Evolutionary conservation across 2,329 filamentous ascomycete species (phyloP), one percentile per base, ranked within the genome.

Genomic region (Phymatotrichopsis omnivora): DNA sequence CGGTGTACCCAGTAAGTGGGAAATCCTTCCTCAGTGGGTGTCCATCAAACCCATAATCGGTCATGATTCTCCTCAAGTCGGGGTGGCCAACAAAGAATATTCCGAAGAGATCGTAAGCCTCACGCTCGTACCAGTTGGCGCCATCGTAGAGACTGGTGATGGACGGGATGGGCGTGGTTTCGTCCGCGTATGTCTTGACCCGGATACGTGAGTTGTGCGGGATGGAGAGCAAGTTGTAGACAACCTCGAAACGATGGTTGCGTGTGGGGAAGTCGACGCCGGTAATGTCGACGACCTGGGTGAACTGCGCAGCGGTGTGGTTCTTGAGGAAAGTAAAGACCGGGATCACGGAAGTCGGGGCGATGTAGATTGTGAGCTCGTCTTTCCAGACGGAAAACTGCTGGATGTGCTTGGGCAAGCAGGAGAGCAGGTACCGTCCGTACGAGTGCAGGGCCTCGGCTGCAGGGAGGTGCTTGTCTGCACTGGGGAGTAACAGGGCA

Each of bases 311-410:
- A 37, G 91, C 80, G 28, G 91, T 95, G 72, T 98, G 93, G 71
- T 94, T 82, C 70, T 96, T 96, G 60, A 98, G 74, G 71, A 98
- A 98, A 51, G 75, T 78, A 66, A 98, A 87, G 60, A 93, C 82
- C 29, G 91, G 91, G 57, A 95, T 76, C 58, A 96, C 78, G 57
- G 85, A 91, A 28, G 82, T 69, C 1, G 91, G 91, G 36, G 85
- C 73, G 61, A 96, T 91, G 67, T 93, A 89, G 64, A 95, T 85
- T 59, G 82, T 86, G 63, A 98, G 78, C 68, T 98, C 91, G 64
- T 98, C 91, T 71, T 98, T 98, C 91, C 91, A 98, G 45, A 98
- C 89, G 10, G 87, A 93, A 71, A 96, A 96, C 69, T 98, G 91
- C 71, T 98, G 93, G 60, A 98, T 77, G 68, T 94, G 95, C 73